Conservation (phyloP, 345 rosid genomes). For the Luvunga scandens region DNA sequence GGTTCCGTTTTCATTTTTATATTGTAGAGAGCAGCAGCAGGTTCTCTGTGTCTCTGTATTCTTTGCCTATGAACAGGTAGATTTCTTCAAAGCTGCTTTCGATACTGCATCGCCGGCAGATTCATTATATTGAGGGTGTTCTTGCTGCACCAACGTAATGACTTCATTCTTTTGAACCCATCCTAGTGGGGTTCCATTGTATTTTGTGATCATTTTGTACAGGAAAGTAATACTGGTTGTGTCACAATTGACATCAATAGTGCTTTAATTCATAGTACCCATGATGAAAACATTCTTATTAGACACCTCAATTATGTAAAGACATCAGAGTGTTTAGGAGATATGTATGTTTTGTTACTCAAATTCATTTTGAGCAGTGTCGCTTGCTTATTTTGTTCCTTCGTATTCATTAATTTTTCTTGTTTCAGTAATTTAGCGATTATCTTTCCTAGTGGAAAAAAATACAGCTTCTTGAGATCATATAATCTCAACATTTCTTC, state of each 20-base stretch:
- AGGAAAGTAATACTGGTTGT: neutral
- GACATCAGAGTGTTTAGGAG: neutral
- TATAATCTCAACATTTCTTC: no score
- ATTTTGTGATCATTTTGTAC: neutral
- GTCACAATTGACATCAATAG: neutral
- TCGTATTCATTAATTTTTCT: neutral
- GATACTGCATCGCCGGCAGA: neutral
- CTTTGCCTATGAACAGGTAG: neutral
- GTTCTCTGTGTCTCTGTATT: neutral
- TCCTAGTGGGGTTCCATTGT: constrained; percentile 12
- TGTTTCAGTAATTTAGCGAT: no score
- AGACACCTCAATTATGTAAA: neutral
- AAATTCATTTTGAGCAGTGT: neutral
- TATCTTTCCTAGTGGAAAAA: no score
- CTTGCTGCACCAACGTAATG: neutral
- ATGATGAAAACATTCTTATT: neutral
- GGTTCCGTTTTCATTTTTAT: constrained; percentile 3
- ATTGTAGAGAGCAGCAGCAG: neutral
- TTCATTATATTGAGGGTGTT: constrained; percentile 6
- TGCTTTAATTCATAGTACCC: no score
- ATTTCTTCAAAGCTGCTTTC: neutral
- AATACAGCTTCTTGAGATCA: no score
- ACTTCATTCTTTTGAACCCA: constrained; percentile 33
- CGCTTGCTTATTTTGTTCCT: neutral
- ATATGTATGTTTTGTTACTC: neutral